Percentiles rank a stretch among this genome's conserved stretches.
Conservation (phyloP, 1,284 basidiomycete species). For the Pseudozyma tsukubaensis region DNA sequence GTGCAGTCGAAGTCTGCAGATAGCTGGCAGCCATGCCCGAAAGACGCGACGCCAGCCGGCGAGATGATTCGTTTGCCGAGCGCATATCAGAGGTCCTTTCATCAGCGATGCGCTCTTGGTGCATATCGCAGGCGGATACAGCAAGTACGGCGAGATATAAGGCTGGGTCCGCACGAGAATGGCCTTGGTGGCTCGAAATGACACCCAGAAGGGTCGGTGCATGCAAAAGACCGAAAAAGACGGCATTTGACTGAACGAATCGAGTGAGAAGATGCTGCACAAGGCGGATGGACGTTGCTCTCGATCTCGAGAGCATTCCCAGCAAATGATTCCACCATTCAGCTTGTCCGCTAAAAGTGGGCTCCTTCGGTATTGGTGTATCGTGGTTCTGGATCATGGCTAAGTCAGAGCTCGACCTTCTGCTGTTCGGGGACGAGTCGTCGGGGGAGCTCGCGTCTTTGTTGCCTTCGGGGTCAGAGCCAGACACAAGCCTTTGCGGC, state of each 20-base stretch:
- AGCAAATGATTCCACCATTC: conserved; percentile 46
- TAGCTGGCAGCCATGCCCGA: conserved; percentile 38
- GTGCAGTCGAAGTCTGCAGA: conserved; percentile 33
- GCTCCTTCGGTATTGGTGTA: conserved; percentile 35
- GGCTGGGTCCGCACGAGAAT: conserved; percentile 33
- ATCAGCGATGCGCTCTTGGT: conserved; percentile 32
- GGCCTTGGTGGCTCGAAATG: conserved; percentile 26
- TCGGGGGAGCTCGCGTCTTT: not conserved
- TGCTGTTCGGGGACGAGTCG: conserved; percentile 28
- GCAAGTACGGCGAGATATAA: conserved; percentile 51
- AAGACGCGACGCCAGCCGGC: conserved; percentile 22
- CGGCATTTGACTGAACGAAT: conserved; percentile 53
- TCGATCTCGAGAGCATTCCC: conserved; percentile 19
- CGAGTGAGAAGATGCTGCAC: conserved; percentile 40
- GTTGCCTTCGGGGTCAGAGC: not conserved
- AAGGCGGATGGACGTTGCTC: conserved; percentile 17
- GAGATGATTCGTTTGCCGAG: conserved; percentile 32
- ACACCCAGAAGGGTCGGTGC: conserved; percentile 41
- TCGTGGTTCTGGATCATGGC: conserved; percentile 51
- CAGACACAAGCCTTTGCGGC: not conserved
- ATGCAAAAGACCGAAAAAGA: conserved; percentile 52
- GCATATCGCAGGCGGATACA: conserved; percentile 51
- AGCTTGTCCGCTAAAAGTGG: conserved; percentile 14
- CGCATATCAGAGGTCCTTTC: conserved; percentile 44
- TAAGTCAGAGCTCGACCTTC: conserved; percentile 44